phyloP scores from a whole-genome alignment of 306 rosid genomes.

The Castanopsis chinensis region DNA sequence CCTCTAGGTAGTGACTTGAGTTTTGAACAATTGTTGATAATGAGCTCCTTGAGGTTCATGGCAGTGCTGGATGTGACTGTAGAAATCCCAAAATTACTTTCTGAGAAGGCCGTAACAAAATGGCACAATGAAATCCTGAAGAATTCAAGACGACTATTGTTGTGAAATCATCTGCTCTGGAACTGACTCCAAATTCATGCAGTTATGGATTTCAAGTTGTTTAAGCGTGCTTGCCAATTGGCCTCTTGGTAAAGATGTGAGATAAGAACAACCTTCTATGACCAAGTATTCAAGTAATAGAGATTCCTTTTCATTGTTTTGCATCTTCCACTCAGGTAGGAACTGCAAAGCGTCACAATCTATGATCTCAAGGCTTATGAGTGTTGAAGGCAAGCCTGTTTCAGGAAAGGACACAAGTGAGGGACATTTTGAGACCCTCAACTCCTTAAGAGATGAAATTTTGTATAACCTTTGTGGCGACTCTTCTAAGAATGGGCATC shows the following conservation, averaged over 20 bases:
- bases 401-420: conserved; percentile 18
- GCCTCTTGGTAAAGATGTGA: conserved; percentile 21
- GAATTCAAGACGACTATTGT: conserved; percentile 20
- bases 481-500: conserved; percentile 24
- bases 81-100: conserved; percentile 14
- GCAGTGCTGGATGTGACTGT: background rate
- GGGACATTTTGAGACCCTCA: conserved; percentile 25
- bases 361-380: conserved; percentile 24
- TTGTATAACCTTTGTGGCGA: conserved; percentile 17
- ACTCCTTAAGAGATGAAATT: conserved; percentile 22
- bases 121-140: conserved; percentile 15
- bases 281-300: conserved; percentile 26
- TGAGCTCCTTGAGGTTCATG: conserved; percentile 27
- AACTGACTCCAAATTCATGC: conserved; percentile 16
- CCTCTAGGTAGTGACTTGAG: conserved; percentile 24
- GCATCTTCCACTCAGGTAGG: conserved; percentile 21
- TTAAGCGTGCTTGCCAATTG: conserved; percentile 27
- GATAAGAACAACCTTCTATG: conserved; percentile 32
- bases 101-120: conserved; percentile 13
- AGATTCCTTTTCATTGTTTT: background rate
- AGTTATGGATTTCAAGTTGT: conserved; percentile 24
- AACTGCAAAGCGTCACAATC: conserved; percentile 26
- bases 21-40: conserved; percentile 19
- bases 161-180: conserved; percentile 4
- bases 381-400: conserved; percentile 26